A percentile compares a stretch with the other conserved stretches of the same genome.
Conservation (phyloP, 192 early-diverging fungal genomes). For the Chytriomyces sp. region DNA sequence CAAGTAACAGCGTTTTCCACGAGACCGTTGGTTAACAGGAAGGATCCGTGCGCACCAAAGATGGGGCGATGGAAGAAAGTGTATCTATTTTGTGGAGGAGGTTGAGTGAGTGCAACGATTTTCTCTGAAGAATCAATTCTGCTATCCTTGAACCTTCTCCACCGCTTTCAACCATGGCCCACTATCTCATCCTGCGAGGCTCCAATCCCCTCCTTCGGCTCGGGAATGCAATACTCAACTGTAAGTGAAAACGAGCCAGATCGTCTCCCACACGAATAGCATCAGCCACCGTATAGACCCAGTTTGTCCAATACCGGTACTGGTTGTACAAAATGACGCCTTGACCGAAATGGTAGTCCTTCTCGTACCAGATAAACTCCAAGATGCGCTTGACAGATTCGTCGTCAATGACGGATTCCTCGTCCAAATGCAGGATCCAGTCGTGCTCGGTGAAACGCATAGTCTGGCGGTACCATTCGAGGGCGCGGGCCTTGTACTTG, state of each 20-base stretch:
- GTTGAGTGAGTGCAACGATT: neutral
- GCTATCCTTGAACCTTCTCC: no score
- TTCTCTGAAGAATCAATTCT: neutral
- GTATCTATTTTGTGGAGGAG: conserved; percentile 40
- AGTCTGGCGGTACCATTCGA: conserved; percentile 63
- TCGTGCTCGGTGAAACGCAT: conserved; percentile 59
- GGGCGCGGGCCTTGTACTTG: conserved; percentile 63
- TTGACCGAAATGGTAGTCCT: conserved; percentile 56
- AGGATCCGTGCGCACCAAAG: conserved; percentile 62
- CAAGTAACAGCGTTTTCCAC: conserved; percentile 60
- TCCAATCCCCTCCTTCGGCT: no score
- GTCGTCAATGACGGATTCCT: conserved; percentile 64
- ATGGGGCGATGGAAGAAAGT: conserved; percentile 58
- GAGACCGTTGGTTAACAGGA: conserved; percentile 53
- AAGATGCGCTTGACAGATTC: conserved; percentile 51
- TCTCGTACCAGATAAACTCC: conserved; percentile 63
- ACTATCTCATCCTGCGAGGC: no score
- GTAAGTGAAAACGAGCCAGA: conserved; percentile 57
- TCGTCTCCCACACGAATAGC: conserved; percentile 63
- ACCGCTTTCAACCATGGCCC: no score
- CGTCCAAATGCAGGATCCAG: conserved; percentile 62
- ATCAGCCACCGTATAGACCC: conserved; percentile 61
- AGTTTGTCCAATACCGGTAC: conserved; percentile 58
- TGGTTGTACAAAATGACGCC: conserved; percentile 65
- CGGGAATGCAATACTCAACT: conserved; percentile 36